Conservation (phyloP, 2,329 filamentous ascomycete genomes). For the Chrysoporthe puriensis region DNA sequence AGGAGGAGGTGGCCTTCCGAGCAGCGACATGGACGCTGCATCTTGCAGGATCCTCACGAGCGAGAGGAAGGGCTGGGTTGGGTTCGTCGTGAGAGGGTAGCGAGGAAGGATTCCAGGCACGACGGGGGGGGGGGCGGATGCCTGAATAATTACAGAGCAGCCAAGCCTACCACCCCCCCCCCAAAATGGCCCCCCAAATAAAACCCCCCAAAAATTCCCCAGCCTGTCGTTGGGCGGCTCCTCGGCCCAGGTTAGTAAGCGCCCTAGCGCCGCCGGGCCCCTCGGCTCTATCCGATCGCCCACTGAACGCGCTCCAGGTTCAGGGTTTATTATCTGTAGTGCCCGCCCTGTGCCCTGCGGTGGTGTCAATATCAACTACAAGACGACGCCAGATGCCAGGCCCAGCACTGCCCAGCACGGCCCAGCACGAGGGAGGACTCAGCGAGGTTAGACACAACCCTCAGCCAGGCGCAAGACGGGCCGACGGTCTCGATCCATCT, state of each 20-base stretch:
- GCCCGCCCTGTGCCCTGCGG: too few relatives aligned
- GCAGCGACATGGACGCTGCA: neutral
- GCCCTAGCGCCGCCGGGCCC: neutral
- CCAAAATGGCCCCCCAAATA: too few relatives aligned
- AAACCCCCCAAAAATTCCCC: neutral
- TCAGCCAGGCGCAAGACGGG: too few relatives aligned
- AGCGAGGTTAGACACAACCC: neutral
- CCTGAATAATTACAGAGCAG: neutral
- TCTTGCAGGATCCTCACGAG: neutral
- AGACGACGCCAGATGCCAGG: too few relatives aligned
- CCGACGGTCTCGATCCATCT: neutral
- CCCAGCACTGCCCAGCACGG: neutral
- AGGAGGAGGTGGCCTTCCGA: neutral
- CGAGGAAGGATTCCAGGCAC: neutral
- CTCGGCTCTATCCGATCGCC: slow-evolving; percentile 5
- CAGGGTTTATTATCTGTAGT: too few relatives aligned
- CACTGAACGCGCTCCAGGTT: neutral
- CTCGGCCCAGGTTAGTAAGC: neutral
- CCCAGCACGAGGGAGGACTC: neutral
- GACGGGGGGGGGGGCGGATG: neutral
- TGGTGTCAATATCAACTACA: neutral
- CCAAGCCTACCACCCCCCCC: neutral
- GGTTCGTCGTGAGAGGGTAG: neutral
- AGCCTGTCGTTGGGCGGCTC: neutral
- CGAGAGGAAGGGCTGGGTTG: neutral